Percentiles rank a stretch among this genome's conserved stretches.
These are phyloP conservation scores for Fusarium chlamydosporum DNA, from an alignment of 2,329 filamentous ascomycete species.

Conservation along the genomic window DNA sequence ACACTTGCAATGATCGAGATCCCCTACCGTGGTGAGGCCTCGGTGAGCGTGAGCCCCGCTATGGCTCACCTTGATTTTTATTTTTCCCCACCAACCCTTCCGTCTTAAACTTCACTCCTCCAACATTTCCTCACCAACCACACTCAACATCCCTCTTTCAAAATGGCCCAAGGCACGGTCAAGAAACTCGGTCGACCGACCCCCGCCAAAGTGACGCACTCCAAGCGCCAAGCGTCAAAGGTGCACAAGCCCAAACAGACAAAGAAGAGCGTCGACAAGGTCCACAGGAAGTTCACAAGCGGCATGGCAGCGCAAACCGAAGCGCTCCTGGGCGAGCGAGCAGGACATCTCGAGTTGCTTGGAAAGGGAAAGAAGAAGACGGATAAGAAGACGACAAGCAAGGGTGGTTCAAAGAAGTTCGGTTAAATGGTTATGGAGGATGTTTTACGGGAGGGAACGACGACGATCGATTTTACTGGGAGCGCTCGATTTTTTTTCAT, in stretches of 20 bases:
- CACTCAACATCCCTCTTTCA: not conserved
- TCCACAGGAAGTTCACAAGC: conserved; percentile 68
- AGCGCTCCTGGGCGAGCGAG: conserved; percentile 70
- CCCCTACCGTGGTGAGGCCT: conserved; percentile 9
- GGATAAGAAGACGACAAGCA: conserved; percentile 57
- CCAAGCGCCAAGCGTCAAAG: conserved; percentile 61
- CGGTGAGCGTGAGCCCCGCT: conserved; percentile 29
- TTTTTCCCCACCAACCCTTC: conserved; percentile 19
- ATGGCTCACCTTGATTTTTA: conserved; percentile 44
- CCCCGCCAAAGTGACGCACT: conserved; percentile 58
- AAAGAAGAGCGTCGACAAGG: conserved; percentile 65
- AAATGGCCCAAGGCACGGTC: conserved; percentile 69
- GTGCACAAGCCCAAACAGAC: conserved; percentile 65
- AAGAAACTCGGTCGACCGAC: conserved; percentile 63
- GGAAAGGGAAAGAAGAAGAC: conserved; percentile 69
- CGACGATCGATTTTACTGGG: conserved; percentile 20
- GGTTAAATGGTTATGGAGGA: conserved; percentile 56
- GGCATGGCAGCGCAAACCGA: conserved; percentile 70
- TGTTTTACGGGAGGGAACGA: conserved; percentile 1
- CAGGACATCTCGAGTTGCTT: conserved; percentile 72
- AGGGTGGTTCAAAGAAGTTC: conserved; percentile 69
- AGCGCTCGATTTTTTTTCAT: conserved; percentile 13
- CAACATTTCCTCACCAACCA: conserved; percentile 5
- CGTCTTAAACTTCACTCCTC: conserved; percentile 55
- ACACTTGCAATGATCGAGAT: not conserved